Evolutionary conservation across 257 asterid genomes (phyloP), one percentile per base, ranked within the genome.

Genomic region (Ligustrum vulgare): DNA sequence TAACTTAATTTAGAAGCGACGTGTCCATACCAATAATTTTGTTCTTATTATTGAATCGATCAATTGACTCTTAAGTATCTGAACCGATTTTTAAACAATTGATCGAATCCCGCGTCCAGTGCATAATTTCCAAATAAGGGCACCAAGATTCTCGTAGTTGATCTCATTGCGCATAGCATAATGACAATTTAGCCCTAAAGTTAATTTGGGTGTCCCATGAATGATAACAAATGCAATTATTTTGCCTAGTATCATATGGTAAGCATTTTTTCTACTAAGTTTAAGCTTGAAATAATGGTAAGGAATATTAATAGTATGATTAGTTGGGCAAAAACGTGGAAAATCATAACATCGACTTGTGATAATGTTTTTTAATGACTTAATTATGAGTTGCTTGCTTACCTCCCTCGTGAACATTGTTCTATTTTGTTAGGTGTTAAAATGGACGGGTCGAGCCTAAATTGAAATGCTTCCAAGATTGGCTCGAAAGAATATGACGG

Each of bases 171-270:
- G 39, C 32, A 8, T 35, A 25, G 47, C 62, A 37, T 70, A 83
- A 83, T 80, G 82, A 78, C 85, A 20, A 39, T 60, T 75, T 9
- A 3, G 79, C 45, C 82, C 72, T 60, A 12, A 1, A 66, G 71
- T 67, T 22, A 34, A 36, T 56, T 56, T 70, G 60, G 63, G 43
- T 51, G 51, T 28, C 69, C 78, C 82, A 81, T 84, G 75, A 84
- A 77, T 71, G 43, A 79, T 74, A 73, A 72, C 86, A 80, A 74
- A 80, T 73, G 70, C 77, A 74, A 80, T 82, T 70, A 71, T 76
- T 76, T 78, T 45, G 66, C 31, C 76, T 62, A 73, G 81, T 73
- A 82, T 75, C 69, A 82, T 77, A 85, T 77, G 77, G 67, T 75
- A 66, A 77, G 77, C 80, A 79, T 72, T 72, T 77, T 78, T 76